Evolutionary conservation across 176 grass and related monocot genomes (phyloP).

Genomic region (Aegilops tauschii): DNA sequence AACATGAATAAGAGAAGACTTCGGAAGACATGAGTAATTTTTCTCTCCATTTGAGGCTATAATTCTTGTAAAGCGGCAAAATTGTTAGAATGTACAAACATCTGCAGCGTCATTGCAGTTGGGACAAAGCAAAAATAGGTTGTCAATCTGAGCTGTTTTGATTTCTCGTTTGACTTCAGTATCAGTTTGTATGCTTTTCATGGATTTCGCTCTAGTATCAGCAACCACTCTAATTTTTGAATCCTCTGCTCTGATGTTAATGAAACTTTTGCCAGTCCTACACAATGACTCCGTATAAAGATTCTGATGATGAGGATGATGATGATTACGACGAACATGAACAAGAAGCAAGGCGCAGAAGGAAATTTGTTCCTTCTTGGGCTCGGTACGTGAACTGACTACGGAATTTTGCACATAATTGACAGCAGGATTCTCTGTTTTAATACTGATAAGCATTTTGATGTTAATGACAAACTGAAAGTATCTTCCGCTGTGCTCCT

Average conservation of each 20-base stretch:
- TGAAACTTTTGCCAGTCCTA: constrained; percentile 54
- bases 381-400: constrained; percentile 43
- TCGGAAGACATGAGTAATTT: neutral
- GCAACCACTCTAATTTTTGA: constrained; percentile 1
- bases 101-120: neutral
- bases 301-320: constrained; percentile 77
- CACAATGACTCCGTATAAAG: constrained; percentile 86
- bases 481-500: constrained; percentile 8
- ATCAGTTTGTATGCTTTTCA: constrained; percentile 18
- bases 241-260: constrained; percentile 18
- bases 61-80: neutral
- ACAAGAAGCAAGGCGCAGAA: constrained; percentile 55
- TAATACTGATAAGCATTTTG: constrained; percentile 18
- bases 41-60: neutral
- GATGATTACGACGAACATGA: constrained; percentile 49
- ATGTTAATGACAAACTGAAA: neutral
- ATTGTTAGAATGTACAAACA: constrained; percentile 1
- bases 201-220: constrained; percentile 7
- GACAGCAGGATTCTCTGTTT: neutral
- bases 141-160: neutral
- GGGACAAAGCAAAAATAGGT: neutral
- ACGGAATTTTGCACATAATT: neutral
- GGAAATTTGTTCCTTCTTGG: constrained; percentile 84
- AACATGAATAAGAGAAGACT: constrained; percentile 7
- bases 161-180: constrained; percentile 3